Evolutionary conservation across 225 moss, liverwort and hornwort species (phyloP).

Genomic region (Asterella californica): DNA sequence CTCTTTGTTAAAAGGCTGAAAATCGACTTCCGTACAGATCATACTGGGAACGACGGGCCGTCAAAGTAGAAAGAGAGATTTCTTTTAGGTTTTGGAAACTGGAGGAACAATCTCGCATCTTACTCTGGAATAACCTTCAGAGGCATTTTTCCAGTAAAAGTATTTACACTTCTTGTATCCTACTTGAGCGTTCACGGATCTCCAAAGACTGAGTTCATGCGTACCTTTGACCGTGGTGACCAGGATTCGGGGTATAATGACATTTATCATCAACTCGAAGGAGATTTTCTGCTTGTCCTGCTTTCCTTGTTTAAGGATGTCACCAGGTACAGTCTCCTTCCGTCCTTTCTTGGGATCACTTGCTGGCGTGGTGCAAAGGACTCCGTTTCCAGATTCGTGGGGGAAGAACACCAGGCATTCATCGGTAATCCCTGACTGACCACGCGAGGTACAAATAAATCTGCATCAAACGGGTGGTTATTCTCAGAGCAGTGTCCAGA

Average conservation of each 20-base stretch:
- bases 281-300: background rate
- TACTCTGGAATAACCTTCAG: too few relatives aligned
- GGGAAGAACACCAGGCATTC: conserved; percentile 48
- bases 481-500: background rate
- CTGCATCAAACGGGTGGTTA: conserved; percentile 28
- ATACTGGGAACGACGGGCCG: background rate
- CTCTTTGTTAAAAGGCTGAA: too few relatives aligned
- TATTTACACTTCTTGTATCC: too few relatives aligned
- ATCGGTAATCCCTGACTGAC: conserved; percentile 22
- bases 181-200: background rate
- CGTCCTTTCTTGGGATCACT: background rate
- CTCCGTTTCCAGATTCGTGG: background rate
- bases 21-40: background rate
- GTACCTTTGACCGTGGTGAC: conserved; percentile 63
- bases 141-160: too few relatives aligned
- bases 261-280: conserved; percentile 47
- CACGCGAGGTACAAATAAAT: conserved; percentile 22
- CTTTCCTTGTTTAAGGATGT: background rate
- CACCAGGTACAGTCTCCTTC: background rate
- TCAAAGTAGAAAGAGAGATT: background rate
- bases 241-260: conserved; percentile 50
- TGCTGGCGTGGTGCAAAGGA: background rate
- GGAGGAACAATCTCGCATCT: too few relatives aligned
- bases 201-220: background rate
- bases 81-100: background rate